Conservation (phyloP, 2,329 filamentous ascomycete species). For the Xylariaceae sp. region DNA sequence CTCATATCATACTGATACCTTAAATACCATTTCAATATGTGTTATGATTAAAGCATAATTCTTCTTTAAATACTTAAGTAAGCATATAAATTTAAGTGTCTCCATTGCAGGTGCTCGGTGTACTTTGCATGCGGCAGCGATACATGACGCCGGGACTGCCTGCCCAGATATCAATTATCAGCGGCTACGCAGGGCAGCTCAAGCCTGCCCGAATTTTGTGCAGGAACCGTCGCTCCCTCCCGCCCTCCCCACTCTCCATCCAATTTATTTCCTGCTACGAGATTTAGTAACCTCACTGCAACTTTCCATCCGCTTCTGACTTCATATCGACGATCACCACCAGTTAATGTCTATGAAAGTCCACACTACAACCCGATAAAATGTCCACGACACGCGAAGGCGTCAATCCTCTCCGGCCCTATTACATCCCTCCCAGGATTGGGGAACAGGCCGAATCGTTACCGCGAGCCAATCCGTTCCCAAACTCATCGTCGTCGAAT, state of each 20-base stretch:
- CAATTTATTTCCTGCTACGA: background rate
- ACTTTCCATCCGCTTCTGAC: background rate
- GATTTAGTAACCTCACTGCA: background rate
- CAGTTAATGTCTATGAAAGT: constrained; percentile 8
- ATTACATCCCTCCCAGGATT: constrained; percentile 61
- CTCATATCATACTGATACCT: too few species aligned
- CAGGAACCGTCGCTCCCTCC: background rate
- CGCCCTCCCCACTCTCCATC: background rate
- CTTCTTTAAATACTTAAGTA: too few species aligned
- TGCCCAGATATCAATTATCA: background rate
- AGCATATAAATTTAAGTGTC: background rate
- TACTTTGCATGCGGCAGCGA: background rate
- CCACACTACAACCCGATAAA: background rate
- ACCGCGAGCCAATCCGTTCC: constrained; percentile 41
- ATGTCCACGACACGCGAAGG: constrained; percentile 40
- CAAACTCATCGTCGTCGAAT: constrained; percentile 39
- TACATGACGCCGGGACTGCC: constrained; percentile 2
- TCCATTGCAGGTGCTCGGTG: too few species aligned
- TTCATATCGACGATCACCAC: background rate
- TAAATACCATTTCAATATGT: too few species aligned
- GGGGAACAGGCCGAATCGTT: constrained; percentile 46
- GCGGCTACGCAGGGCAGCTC: background rate
- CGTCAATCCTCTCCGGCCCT: constrained; percentile 55
- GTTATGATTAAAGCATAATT: too few species aligned
- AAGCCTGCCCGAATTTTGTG: background rate